phyloP scores from a whole-genome alignment of 805 yeast genomes.

The Myxozyma monticola region DNA sequence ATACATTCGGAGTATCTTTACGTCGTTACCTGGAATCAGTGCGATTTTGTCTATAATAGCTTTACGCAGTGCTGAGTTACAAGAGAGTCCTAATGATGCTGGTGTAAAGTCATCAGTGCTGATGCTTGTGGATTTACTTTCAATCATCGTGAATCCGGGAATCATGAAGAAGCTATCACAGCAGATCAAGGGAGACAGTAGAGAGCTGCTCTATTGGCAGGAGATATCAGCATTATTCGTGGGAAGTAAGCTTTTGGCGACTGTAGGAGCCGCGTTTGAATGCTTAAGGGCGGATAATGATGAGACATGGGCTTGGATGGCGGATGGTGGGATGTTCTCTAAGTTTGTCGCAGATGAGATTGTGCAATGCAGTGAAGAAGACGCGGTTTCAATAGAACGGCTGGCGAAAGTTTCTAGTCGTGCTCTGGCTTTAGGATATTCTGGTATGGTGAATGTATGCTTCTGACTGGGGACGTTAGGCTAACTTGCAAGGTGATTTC shows the following conservation, averaged over 20 bases:
- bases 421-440: slow-evolving; percentile 8
- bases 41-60: not conserved
- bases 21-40: slow-evolving; percentile 10
- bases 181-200: slow-evolving; percentile 1
- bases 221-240: slow-evolving; percentile 13
- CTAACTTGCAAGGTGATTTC: slow-evolving; percentile 1
- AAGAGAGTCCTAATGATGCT: slow-evolving; percentile 5
- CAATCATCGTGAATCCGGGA: slow-evolving; percentile 3
- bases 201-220: slow-evolving; percentile 7
- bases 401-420: slow-evolving; percentile 9
- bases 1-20: not conserved
- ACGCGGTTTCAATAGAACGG: not conserved
- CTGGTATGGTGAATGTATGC: slow-evolving; percentile 1
- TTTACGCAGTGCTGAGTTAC: not conserved
- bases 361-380: not conserved
- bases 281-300: not conserved
- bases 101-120: not conserved
- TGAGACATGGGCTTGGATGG: slow-evolving; percentile 19
- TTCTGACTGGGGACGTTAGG: not conserved
- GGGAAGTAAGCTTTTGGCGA: slow-evolving; percentile 14
- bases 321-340: slow-evolving; percentile 7
- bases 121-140: not conserved
- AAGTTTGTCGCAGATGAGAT: slow-evolving; percentile 14
- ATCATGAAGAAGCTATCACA: not conserved
- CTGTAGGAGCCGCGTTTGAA: slow-evolving; percentile 4